Evolutionary conservation across 2,329 filamentous ascomycete genomes (phyloP), one percentile per base, ranked within the genome.

Genomic region (Daldinia sp.): DNA sequence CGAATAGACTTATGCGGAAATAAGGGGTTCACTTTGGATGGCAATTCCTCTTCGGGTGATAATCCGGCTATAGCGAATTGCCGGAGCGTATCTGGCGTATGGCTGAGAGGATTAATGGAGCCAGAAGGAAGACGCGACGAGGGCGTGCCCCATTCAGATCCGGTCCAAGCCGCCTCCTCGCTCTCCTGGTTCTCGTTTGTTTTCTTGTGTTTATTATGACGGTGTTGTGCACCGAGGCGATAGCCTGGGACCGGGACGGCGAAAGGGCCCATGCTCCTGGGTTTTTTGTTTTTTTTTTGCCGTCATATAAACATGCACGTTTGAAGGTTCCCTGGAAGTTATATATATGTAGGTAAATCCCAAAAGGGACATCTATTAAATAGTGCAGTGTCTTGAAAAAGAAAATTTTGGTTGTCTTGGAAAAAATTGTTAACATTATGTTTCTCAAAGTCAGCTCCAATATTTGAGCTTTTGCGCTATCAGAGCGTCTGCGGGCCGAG

Each of bases 51-150:
- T 49, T 79, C 74, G 9, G 83, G 77, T 4, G 78, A 73, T 30
- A 87, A 75, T 3, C 86, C 86, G 2, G 86, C 86, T 2, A 83
- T 68, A 25, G 77, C 73, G 55, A 88, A 81, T 70, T 89, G 86
- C 43, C 73, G 76, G 50, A 87, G 80, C 32, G 82, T 81, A 50
- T 77, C 73, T 0, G 83, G 83, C 1, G 80, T 77, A 67, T 88
- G 82, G 69, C 84, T 87, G 68, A 83, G 78, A 1, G 85, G 85
- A 70, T 87, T 87, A 72, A 84, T 83, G 55, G 77, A 70, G 47
- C 76, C 74, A 11, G 68, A 63, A 0, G 75, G 76, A 11, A 75
- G 70, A 32, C 58, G 63, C 17, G 72, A 68, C 3, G 66, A 58
- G 8, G 63, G 34, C 17, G 23, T 45, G 27, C 60, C 57, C 39